These are phyloP conservation scores for Erigeron canadensis DNA, from an alignment of 129 eudicot species.

Conservation along the genomic window DNA sequence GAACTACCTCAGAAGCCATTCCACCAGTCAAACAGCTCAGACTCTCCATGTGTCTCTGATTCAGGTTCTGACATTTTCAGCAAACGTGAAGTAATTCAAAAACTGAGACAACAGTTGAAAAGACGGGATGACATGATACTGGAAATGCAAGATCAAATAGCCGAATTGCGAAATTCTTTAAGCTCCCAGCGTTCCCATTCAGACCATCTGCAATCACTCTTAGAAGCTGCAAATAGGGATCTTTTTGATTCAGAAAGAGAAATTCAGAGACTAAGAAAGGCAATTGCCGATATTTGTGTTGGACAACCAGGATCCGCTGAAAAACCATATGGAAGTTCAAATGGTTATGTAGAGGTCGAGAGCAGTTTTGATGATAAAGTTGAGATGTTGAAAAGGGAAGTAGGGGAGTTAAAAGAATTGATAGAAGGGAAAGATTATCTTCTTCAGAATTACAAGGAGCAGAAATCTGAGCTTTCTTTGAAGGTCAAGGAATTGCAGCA, in stretches of 20 bases:
- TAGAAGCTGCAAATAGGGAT: constrained; percentile 79
- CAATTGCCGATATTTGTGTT: constrained; percentile 81
- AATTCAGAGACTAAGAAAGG: constrained; percentile 83
- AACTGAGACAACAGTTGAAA: constrained; percentile 82
- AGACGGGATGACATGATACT: constrained; percentile 87
- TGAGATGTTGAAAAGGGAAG: constrained; percentile 66
- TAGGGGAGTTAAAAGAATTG: constrained; percentile 67
- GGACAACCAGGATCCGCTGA: constrained; percentile 51
- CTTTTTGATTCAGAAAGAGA: constrained; percentile 88
- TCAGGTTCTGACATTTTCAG: constrained; percentile 88
- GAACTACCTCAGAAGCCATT: constrained; percentile 85
- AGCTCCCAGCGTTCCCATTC: constrained; percentile 69
- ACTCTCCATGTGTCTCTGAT: constrained; percentile 88
- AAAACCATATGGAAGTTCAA: constrained; percentile 49
- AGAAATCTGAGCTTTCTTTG: constrained; percentile 65
- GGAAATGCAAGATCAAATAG: constrained; percentile 95
- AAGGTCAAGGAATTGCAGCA: constrained; percentile 82
- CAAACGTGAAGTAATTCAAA: constrained; percentile 91
- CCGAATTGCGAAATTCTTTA: constrained; percentile 66
- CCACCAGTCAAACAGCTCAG: constrained; percentile 79
- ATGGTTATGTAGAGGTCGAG: constrained; percentile 54
- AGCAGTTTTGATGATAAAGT: constrained; percentile 47
- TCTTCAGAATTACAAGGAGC: constrained; percentile 77
- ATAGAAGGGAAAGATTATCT: constrained; percentile 74
- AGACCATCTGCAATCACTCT: constrained; percentile 58